phyloP scores from a whole-genome alignment of 2,329 filamentous ascomycete species.

The Phialophora expanda region DNA sequence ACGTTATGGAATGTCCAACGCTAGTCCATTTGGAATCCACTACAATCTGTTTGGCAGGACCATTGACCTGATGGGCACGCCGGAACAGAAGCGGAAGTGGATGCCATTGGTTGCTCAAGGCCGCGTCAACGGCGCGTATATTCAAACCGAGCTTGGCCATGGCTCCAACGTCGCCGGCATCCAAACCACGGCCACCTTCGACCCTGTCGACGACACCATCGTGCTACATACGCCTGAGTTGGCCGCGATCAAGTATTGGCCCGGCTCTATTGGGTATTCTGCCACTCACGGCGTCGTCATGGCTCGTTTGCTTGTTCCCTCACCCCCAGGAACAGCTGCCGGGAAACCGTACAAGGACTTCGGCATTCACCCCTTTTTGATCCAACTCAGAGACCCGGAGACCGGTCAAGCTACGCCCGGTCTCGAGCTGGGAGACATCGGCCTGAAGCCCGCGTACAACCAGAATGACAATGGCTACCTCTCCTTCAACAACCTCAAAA shows the following conservation, averaged over 20 bases:
- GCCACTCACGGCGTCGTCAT: slow-evolving; percentile 44
- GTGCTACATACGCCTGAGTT: slow-evolving; percentile 43
- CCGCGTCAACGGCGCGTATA: slow-evolving; percentile 43
- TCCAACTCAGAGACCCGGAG: slow-evolving; percentile 42
- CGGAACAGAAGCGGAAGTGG: slow-evolving; percentile 40
- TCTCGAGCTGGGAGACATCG: slow-evolving; percentile 43
- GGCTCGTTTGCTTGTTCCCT: slow-evolving; percentile 41
- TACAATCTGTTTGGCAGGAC: slow-evolving; percentile 12
- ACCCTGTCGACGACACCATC: slow-evolving; percentile 42
- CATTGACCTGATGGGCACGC: slow-evolving; percentile 3
- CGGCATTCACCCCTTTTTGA: slow-evolving; percentile 43
- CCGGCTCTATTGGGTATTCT: slow-evolving; percentile 41
- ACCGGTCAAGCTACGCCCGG: slow-evolving; percentile 40
- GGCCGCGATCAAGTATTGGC: slow-evolving; percentile 44
- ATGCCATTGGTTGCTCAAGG: slow-evolving; percentile 39
- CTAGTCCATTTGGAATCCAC: slow-evolving; percentile 5
- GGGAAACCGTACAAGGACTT: slow-evolving; percentile 36
- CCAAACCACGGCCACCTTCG: slow-evolving; percentile 45
- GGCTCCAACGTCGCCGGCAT: slow-evolving; percentile 43
- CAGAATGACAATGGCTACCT: slow-evolving; percentile 46
- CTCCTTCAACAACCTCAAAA: slow-evolving; percentile 44
- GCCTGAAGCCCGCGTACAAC: slow-evolving; percentile 40
- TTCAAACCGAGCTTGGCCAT: slow-evolving; percentile 45
- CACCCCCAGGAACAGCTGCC: neutral
- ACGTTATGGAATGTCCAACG: slow-evolving; percentile 3